Evolutionary conservation across 2,329 filamentous ascomycete genomes (phyloP).

Genomic region (Penicillium griseofulvum): DNA sequence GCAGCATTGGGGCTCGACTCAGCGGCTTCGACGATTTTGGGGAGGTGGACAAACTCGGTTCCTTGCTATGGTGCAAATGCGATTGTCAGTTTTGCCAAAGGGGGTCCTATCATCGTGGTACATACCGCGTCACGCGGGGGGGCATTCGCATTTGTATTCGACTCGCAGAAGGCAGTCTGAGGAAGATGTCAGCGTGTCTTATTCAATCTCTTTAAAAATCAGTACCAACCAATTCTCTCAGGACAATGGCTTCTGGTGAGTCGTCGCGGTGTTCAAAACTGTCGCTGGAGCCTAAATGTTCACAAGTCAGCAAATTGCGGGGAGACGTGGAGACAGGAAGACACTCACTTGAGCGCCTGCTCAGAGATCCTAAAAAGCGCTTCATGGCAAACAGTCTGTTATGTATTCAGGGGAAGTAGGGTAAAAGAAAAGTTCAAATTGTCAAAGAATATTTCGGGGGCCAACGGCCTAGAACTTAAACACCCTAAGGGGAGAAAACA

Average conservation of each 20-base stretch:
- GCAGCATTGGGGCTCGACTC: slow-evolving; percentile 88
- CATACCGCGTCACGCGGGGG: slow-evolving; percentile 56
- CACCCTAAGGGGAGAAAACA: background rate
- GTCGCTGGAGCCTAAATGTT: slow-evolving; percentile 27
- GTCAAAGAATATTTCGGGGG: slow-evolving; percentile 2
- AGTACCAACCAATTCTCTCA: slow-evolving; percentile 42
- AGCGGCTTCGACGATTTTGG: slow-evolving; percentile 88
- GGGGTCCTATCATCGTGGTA: background rate
- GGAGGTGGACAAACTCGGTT: slow-evolving; percentile 89
- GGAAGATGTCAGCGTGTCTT: slow-evolving; percentile 5
- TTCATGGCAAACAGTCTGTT: slow-evolving; percentile 29
- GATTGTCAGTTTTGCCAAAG: slow-evolving; percentile 1
- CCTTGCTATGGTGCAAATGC: slow-evolving; percentile 50
- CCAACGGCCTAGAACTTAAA: background rate
- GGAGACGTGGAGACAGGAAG: slow-evolving; percentile 6
- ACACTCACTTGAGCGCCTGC: slow-evolving; percentile 32
- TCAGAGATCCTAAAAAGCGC: slow-evolving; percentile 35
- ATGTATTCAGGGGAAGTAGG: background rate
- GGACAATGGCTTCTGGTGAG: slow-evolving; percentile 40
- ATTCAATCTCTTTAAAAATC: background rate
- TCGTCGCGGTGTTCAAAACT: slow-evolving; percentile 31
- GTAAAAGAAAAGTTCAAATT: background rate
- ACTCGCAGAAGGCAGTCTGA: slow-evolving; percentile 79
- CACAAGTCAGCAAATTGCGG: slow-evolving; percentile 4
- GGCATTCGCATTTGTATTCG: slow-evolving; percentile 42